Conservation (phyloP, 73 alveolate species). For the Stentor coeruleus region DNA sequence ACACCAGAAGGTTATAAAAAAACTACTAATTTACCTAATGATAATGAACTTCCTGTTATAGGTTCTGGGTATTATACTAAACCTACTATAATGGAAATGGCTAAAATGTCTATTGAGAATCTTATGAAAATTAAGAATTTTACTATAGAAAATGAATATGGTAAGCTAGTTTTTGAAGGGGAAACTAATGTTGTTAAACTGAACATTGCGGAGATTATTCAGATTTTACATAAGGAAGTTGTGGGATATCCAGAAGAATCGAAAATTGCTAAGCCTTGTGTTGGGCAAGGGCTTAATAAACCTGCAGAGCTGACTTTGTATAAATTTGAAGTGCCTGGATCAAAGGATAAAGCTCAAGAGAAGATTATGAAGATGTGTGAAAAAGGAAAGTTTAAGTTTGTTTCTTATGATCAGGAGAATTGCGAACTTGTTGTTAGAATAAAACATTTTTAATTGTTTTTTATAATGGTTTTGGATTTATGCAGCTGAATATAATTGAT, state of each 20-base stretch:
- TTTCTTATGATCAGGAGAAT: not conserved
- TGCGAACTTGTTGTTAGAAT: not conserved
- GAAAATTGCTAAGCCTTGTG: conserved; percentile 15
- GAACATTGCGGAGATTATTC: not conserved
- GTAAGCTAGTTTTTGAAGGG: conserved; percentile 24
- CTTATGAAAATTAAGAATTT: not conserved
- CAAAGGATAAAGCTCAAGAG: not conserved
- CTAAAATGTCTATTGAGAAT: not conserved
- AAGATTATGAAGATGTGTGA: not conserved
- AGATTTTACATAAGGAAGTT: not conserved
- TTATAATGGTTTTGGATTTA: too few species aligned
- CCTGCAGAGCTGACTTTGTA: conserved; percentile 4
- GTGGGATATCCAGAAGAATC: conserved; percentile 11
- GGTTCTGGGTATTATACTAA: not conserved
- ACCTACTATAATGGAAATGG: not conserved
- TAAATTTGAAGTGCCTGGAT: not conserved
- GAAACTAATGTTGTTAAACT: not conserved
- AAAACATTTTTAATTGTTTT: not conserved
- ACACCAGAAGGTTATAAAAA: not conserved
- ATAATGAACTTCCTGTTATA: not conserved
- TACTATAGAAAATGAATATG: not conserved
- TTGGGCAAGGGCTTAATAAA: conserved; percentile 19
- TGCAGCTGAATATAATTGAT: too few species aligned
- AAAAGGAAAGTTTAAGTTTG: too few species aligned
- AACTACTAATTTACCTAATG: not conserved